Percentiles rank a stretch among this genome's conserved stretches.
phyloP scores from a whole-genome alignment of 495 filamentous ascomycete species.

The Haplographium delicatum region DNA sequence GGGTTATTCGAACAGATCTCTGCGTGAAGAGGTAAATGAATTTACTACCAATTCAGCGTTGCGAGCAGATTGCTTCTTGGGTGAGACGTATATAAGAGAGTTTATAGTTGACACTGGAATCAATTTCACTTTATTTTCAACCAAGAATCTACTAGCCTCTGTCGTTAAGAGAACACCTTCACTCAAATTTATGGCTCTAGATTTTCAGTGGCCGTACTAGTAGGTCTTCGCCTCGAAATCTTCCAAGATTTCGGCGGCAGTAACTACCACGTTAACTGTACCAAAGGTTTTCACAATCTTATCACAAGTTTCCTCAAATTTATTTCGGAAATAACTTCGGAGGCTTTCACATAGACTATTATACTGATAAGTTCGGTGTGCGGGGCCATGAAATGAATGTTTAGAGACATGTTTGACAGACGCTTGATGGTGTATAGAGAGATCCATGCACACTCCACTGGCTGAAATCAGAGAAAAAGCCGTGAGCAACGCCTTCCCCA shows the following conservation, averaged over 20 bases:
- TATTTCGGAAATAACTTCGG: conserved; percentile 24
- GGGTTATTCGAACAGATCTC: conserved; percentile 85
- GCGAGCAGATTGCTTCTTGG: conserved; percentile 30
- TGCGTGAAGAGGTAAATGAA: conserved; percentile 51
- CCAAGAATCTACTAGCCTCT: conserved; percentile 25
- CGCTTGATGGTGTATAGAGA: conserved; percentile 16
- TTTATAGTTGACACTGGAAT: conserved; percentile 28
- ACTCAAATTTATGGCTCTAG: conserved; percentile 26
- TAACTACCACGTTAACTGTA: conserved; percentile 26
- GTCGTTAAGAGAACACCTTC: conserved; percentile 25
- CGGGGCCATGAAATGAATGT: conserved; percentile 1
- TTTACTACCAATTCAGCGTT: conserved; percentile 25
- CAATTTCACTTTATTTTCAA: conserved; percentile 23
- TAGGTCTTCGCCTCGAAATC: conserved; percentile 24
- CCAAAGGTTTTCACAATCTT: conserved; percentile 26
- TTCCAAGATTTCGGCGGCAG: conserved; percentile 25
- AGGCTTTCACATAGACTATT: too few relatives aligned
- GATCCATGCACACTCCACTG: conserved; percentile 24
- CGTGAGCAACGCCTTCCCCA: conserved; percentile 28
- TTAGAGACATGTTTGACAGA: conserved; percentile 19
- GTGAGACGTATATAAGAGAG: conserved; percentile 21
- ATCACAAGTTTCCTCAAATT: conserved; percentile 23
- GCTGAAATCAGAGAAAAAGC: conserved; percentile 28
- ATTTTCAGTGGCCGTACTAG: conserved; percentile 23
- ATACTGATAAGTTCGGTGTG: conserved; percentile 19